Percentiles rank a stretch among this genome's conserved stretches.
Evolutionary conservation across 1,284 basidiomycete genomes (phyloP).

Genomic region (Leccinum pachyderme): DNA sequence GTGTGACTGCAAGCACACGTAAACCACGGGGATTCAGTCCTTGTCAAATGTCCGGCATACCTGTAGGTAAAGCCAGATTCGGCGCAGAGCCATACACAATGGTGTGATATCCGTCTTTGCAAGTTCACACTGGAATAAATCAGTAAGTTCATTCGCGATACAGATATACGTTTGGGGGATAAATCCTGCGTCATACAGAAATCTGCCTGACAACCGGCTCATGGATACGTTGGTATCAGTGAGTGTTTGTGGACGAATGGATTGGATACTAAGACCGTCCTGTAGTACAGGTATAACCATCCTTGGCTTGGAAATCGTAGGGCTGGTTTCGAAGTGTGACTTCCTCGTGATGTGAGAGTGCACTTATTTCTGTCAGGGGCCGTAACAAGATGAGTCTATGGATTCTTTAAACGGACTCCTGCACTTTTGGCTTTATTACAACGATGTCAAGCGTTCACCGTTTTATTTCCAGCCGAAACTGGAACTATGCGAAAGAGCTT

Average conservation of each 20-base stretch:
- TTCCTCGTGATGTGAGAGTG: conserved; percentile 77
- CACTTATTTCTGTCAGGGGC: conserved; percentile 15
- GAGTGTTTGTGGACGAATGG: conserved; percentile 22
- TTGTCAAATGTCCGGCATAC: background rate
- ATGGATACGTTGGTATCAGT: conserved; percentile 62
- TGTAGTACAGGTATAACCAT: conserved; percentile 63
- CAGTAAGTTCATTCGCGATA: conserved; percentile 39
- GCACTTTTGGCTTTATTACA: conserved; percentile 29
- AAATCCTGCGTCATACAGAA: conserved; percentile 55
- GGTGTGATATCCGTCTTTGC: conserved; percentile 59
- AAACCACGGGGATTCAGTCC: background rate
- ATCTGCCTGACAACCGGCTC: conserved; percentile 73
- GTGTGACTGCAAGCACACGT: background rate
- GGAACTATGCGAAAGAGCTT: conserved; percentile 54
- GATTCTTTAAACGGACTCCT: conserved; percentile 62
- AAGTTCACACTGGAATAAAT: conserved; percentile 56
- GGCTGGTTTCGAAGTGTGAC: conserved; percentile 67
- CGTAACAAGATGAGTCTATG: background rate
- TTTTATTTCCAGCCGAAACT: conserved; percentile 77
- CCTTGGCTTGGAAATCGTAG: conserved; percentile 71
- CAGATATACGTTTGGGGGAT: conserved; percentile 37
- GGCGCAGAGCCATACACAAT: conserved; percentile 32
- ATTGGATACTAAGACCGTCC: background rate
- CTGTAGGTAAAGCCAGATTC: background rate
- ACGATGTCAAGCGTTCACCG: conserved; percentile 46